A percentile compares a stretch with the other conserved stretches of the same genome.
These are phyloP conservation scores for Hymenoscyphus fraxineus DNA, from an alignment of 2,329 filamentous ascomycete species.

Conservation along the genomic window DNA sequence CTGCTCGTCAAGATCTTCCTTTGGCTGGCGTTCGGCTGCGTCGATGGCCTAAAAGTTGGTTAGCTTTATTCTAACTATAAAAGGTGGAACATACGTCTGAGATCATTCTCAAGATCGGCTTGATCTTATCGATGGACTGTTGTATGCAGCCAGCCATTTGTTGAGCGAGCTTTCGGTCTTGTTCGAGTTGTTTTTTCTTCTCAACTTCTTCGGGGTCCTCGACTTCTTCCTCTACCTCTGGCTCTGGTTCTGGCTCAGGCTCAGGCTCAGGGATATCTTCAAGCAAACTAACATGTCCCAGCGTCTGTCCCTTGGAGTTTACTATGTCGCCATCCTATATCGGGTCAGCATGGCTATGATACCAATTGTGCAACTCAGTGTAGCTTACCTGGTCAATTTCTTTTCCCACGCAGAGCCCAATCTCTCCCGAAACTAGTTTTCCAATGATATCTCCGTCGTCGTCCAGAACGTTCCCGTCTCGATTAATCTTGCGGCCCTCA, in stretches of 20 bases:
- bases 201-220: slow-evolving; percentile 52
- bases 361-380: background rate
- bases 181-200: slow-evolving; percentile 52
- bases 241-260: slow-evolving; percentile 39
- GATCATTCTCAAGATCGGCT: slow-evolving; percentile 83
- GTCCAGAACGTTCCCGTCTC: slow-evolving; percentile 56
- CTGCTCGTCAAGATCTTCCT: slow-evolving; percentile 88
- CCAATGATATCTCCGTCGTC: slow-evolving; percentile 59
- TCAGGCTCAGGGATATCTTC: slow-evolving; percentile 49
- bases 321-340: slow-evolving; percentile 60
- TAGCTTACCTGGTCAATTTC: slow-evolving; percentile 55
- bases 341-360: background rate
- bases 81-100: slow-evolving; percentile 55
- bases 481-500: slow-evolving; percentile 53
- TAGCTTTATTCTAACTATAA: slow-evolving; percentile 13
- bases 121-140: slow-evolving; percentile 77
- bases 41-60: slow-evolving; percentile 61
- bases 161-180: slow-evolving; percentile 72
- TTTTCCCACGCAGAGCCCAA: slow-evolving; percentile 62
- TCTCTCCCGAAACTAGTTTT: slow-evolving; percentile 65
- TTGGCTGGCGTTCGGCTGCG: slow-evolving; percentile 71
- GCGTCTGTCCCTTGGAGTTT: slow-evolving; percentile 61
- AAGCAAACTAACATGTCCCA: slow-evolving; percentile 66
- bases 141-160: slow-evolving; percentile 71
- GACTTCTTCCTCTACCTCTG: slow-evolving; percentile 44